Conservation (phyloP, 2,329 filamentous ascomycete genomes). For the Aspergillus caelatus region DNA sequence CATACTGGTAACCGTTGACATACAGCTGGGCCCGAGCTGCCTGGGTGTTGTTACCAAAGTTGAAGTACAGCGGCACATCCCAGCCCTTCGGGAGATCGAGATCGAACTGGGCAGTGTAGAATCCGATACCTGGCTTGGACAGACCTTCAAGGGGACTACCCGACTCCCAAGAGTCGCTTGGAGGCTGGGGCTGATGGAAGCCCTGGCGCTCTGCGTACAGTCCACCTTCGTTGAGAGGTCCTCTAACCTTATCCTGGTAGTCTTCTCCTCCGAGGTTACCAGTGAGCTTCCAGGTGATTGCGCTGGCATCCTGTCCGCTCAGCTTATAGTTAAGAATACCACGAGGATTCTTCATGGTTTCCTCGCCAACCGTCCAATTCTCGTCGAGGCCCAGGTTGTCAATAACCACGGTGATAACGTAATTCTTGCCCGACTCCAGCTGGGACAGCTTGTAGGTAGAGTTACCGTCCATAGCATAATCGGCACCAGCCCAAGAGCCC, state of each 20-base stretch:
- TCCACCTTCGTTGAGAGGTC: conserved; percentile 62
- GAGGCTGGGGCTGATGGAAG: conserved; percentile 56
- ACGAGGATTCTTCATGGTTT: conserved; percentile 61
- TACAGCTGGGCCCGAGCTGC: conserved; percentile 62
- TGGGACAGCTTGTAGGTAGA: conserved; percentile 60
- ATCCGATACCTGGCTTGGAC: conserved; percentile 52
- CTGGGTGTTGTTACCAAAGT: conserved; percentile 53
- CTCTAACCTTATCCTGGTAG: conserved; percentile 54
- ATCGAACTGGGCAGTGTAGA: conserved; percentile 56
- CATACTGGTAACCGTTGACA: conserved; percentile 77
- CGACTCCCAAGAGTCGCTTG: conserved; percentile 38
- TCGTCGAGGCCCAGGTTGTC: conserved; percentile 75
- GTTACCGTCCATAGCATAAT: conserved; percentile 54
- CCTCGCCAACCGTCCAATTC: conserved; percentile 62
- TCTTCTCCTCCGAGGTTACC: conserved; percentile 61
- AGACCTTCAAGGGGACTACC: conserved; percentile 46
- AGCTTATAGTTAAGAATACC: conserved; percentile 55
- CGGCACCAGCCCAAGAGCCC: conserved; percentile 65
- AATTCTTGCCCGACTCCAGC: conserved; percentile 54
- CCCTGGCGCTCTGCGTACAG: conserved; percentile 59
- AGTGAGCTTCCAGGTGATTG: conserved; percentile 59
- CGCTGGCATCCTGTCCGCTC: conserved; percentile 38
- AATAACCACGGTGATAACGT: conserved; percentile 69
- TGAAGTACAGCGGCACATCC: conserved; percentile 59
- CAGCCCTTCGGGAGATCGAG: conserved; percentile 56